Evolutionary conservation across 768 basidiomycete genomes (phyloP).

Genomic region (Auriscalpium vulgare): DNA sequence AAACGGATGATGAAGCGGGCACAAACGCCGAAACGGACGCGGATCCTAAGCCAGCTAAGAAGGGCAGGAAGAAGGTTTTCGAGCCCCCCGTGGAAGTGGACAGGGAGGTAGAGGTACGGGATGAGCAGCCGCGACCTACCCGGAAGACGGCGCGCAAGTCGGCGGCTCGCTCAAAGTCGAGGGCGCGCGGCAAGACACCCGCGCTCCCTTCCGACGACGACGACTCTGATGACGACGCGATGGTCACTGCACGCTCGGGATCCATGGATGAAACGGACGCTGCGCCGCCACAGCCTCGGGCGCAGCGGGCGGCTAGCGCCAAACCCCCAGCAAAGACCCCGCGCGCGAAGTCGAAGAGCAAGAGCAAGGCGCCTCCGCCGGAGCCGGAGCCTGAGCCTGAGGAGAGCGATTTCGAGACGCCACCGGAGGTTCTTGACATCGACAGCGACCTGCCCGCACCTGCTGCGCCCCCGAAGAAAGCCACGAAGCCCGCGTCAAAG

Average conservation of each 20-base stretch:
- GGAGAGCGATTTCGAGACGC: neutral
- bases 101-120: conserved; percentile 3
- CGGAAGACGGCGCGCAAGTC: neutral
- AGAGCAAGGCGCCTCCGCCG: neutral
- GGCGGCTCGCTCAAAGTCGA: neutral
- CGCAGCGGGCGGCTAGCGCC: neutral
- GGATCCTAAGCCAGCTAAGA: neutral
- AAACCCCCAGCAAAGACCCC: too few relatives aligned
- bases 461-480: neutral
- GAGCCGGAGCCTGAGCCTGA: neutral
- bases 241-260: conserved; percentile 1
- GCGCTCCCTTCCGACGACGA: too few relatives aligned
- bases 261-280: neutral
- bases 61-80: neutral
- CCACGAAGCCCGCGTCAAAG: neutral
- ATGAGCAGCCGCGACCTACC: neutral
- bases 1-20: conserved; percentile 6
- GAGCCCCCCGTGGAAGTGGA: conserved; percentile 4
- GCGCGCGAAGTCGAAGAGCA: neutral
- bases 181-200: neutral
- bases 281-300: neutral
- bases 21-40: neutral
- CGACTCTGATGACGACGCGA: neutral
- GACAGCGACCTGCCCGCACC: neutral
- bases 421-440: neutral